Evolutionary conservation across 768 basidiomycete genomes (phyloP).

Genomic region (Hypholoma fasciculare): DNA sequence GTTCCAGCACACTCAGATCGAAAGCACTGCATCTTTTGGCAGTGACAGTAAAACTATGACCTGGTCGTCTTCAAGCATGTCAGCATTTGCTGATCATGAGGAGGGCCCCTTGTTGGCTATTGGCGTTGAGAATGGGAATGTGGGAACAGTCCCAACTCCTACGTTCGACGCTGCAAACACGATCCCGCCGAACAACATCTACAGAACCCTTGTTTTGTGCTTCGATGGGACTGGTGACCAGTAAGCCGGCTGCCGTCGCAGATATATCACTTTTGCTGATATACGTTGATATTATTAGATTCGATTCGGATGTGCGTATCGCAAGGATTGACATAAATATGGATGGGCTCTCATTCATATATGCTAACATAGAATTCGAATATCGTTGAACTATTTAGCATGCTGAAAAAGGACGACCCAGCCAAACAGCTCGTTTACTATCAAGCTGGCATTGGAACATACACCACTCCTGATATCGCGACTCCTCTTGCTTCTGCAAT

Average conservation of each 20-base stretch:
- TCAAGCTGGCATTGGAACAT: constrained; percentile 60
- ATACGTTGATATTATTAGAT: constrained; percentile 18
- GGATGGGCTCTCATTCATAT: neutral
- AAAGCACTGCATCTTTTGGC: neutral
- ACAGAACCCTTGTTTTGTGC: constrained; percentile 61
- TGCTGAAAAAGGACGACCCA: constrained; percentile 53
- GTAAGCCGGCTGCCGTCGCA: constrained; percentile 15
- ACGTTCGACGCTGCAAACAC: constrained; percentile 6
- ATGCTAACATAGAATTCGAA: constrained; percentile 41
- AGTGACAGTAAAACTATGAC: neutral
- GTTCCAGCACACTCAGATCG: neutral
- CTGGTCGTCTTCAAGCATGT: neutral
- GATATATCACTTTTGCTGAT: neutral
- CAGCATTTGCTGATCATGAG: neutral
- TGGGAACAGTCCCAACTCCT: neutral
- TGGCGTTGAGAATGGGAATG: neutral
- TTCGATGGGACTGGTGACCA: constrained; percentile 65
- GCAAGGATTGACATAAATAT: neutral
- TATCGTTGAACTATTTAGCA: constrained; percentile 47
- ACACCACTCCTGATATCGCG: constrained; percentile 42
- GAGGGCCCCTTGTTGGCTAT: neutral
- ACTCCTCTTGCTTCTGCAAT: constrained; percentile 44
- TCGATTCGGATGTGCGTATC: constrained; percentile 37
- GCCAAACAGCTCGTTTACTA: constrained; percentile 56
- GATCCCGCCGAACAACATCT: constrained; percentile 28